Evolutionary conservation across 139 green algal genomes (phyloP).

Genomic region (Closterium sp.): DNA sequence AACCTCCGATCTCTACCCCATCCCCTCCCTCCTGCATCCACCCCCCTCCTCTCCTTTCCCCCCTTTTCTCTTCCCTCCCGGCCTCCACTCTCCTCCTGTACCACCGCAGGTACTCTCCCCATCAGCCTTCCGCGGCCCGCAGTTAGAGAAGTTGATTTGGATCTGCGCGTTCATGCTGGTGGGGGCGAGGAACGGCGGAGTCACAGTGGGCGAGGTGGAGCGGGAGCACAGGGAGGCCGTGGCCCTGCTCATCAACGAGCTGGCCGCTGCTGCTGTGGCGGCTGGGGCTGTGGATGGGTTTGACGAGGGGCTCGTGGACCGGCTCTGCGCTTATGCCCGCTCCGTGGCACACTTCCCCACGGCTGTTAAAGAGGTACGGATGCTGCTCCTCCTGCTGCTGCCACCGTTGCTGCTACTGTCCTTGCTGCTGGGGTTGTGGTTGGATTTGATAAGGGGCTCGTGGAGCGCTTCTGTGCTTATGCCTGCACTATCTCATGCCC

Average conservation of each 20-base stretch:
- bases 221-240: conserved; percentile 58
- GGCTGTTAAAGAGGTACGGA: conserved; percentile 87
- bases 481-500: conserved; percentile 40
- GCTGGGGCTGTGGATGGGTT: conserved; percentile 68
- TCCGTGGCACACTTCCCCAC: conserved; percentile 95
- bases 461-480: conserved; percentile 84
- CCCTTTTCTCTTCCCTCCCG: background rate
- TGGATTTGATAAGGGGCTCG: conserved; percentile 62
- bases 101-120: conserved; percentile 22
- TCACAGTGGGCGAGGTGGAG: conserved; percentile 54
- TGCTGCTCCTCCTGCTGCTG: background rate
- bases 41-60: background rate
- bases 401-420: conserved; percentile 63
- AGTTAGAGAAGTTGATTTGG: conserved; percentile 99
- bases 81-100: too few relatives aligned
- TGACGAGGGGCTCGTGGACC: conserved; percentile 64
- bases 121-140: conserved; percentile 51
- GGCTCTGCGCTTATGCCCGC: conserved; percentile 82
- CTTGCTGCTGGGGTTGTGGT: conserved; percentile 65
- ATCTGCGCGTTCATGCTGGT: conserved; percentile 96
- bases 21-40: too few relatives aligned
- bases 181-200: conserved; percentile 72
- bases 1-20: background rate
- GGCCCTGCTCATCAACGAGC: conserved; percentile 76
- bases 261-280: conserved; percentile 63